Conservation (phyloP, 345 rosid genomes). For the Erodium maritimum region DNA sequence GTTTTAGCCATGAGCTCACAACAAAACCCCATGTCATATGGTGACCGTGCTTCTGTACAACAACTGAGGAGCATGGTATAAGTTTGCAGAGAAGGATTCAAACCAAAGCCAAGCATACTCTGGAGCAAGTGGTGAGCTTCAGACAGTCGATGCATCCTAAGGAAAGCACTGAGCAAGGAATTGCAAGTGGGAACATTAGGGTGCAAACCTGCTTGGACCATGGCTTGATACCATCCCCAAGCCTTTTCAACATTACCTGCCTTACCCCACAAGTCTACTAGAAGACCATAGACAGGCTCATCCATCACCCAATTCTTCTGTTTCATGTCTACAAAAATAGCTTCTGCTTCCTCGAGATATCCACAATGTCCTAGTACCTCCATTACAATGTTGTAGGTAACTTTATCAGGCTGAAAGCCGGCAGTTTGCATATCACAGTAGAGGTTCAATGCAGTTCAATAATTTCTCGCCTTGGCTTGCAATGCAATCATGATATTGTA, state of each 20-base stretch:
- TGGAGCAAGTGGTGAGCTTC: constrained; percentile 72
- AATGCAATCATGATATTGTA: constrained; percentile 78
- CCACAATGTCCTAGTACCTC: constrained; percentile 96
- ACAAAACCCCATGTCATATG: constrained; percentile 60
- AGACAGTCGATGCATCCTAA: constrained; percentile 46
- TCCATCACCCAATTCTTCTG: constrained; percentile 77
- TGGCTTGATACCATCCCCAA: constrained; percentile 71
- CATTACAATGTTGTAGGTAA: constrained; percentile 86
- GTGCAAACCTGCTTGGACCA: constrained; percentile 62
- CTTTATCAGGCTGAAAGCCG: constrained; percentile 86
- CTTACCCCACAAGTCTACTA: constrained; percentile 93
- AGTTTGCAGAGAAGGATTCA: constrained; percentile 68
- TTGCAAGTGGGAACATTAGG: constrained; percentile 97
- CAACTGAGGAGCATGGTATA: constrained; percentile 82
- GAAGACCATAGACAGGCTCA: constrained; percentile 85
- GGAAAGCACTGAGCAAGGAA: constrained; percentile 83
- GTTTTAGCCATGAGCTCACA: constrained; percentile 69
- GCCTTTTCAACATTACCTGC: constrained; percentile 77
- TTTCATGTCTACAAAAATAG: constrained; percentile 65
- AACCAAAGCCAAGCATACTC: constrained; percentile 58
- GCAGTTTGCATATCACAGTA: constrained; percentile 72
- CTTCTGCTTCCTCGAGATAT: constrained; percentile 77
- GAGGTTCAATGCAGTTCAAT: constrained; percentile 58
- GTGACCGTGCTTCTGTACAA: constrained; percentile 66
- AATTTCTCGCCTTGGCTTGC: constrained; percentile 89